These are phyloP conservation scores for Termitomyces sp. DNA, from an alignment of 768 basidiomycete species.

Conservation along the genomic window DNA sequence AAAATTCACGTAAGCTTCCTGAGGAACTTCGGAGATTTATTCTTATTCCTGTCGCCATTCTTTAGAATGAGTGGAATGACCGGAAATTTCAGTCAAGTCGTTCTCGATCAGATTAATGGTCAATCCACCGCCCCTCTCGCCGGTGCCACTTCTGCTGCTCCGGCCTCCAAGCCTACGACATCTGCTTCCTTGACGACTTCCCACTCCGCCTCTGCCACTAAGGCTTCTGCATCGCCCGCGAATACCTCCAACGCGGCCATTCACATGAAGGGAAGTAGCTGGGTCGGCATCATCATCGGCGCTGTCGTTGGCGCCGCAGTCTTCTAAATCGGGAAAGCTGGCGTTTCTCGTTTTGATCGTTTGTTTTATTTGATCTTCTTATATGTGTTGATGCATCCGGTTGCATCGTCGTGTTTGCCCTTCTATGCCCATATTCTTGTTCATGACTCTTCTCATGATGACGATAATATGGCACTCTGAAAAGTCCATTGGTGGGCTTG, in stretches of 20 bases:
- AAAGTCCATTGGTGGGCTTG: background rate
- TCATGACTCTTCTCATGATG: background rate
- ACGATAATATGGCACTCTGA: background rate
- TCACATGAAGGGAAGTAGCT: constrained; percentile 23
- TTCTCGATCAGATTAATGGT: constrained; percentile 56
- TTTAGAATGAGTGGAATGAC: constrained; percentile 65
- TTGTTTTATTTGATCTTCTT: background rate
- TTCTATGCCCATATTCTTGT: background rate
- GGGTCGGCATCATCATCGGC: constrained; percentile 27
- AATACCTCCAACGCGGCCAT: constrained; percentile 19
- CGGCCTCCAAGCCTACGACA: constrained; percentile 17
- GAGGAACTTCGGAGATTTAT: background rate
- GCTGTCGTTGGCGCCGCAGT: constrained; percentile 30
- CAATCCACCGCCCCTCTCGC: constrained; percentile 53
- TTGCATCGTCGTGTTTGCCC: background rate
- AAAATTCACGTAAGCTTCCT: constrained; percentile 57
- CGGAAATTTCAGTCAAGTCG: constrained; percentile 54
- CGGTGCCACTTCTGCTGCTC: constrained; percentile 24
- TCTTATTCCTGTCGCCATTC: background rate
- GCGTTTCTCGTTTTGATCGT: background rate
- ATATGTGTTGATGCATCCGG: no score
- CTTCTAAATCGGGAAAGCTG: constrained; percentile 23
- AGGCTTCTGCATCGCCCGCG: constrained; percentile 10
- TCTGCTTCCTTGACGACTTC: constrained; percentile 15
- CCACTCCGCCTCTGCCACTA: constrained; percentile 12